Conservation (phyloP, 345 rosid genomes). For the Rhodamnia rubescens region DNA sequence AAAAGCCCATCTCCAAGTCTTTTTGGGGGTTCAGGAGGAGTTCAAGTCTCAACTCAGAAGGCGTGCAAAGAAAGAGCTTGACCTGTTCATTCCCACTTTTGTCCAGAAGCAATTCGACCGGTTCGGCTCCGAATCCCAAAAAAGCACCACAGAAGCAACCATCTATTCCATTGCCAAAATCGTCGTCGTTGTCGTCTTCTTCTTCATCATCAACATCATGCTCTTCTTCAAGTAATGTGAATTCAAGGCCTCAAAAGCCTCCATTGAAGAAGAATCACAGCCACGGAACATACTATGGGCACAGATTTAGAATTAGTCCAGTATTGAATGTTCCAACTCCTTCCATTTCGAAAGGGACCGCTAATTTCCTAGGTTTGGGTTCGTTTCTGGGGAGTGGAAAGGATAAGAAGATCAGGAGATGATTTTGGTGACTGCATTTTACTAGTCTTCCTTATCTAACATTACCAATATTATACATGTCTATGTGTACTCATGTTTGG, state of each 20-base stretch:
- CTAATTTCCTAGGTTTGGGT: slow-evolving; percentile 3
- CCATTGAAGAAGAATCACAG: neutral
- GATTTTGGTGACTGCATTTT: neutral
- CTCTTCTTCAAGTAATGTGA: neutral
- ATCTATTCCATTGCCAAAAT: neutral
- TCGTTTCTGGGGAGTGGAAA: neutral
- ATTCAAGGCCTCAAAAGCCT: neutral
- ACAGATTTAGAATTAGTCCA: neutral
- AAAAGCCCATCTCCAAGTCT: neutral
- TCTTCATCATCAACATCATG: neutral
- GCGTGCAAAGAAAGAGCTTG: neutral
- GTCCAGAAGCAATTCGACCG: slow-evolving; percentile 9
- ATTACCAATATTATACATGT: neutral
- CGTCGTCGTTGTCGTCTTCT: neutral
- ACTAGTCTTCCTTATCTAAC: neutral
- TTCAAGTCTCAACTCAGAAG: neutral
- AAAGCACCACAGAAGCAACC: neutral
- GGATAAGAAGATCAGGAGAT: slow-evolving; percentile 5
- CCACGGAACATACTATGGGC: neutral
- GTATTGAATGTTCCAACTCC: slow-evolving; percentile 5
- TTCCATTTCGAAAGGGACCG: neutral
- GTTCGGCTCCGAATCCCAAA: neutral
- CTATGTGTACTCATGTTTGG: neutral
- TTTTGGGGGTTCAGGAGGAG: slow-evolving; percentile 8
- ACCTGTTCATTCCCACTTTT: slow-evolving; percentile 4